Percentiles rank a stretch among this genome's conserved stretches.
phyloP scores from a whole-genome alignment of 345 rosid species.

The Salix exigua region DNA sequence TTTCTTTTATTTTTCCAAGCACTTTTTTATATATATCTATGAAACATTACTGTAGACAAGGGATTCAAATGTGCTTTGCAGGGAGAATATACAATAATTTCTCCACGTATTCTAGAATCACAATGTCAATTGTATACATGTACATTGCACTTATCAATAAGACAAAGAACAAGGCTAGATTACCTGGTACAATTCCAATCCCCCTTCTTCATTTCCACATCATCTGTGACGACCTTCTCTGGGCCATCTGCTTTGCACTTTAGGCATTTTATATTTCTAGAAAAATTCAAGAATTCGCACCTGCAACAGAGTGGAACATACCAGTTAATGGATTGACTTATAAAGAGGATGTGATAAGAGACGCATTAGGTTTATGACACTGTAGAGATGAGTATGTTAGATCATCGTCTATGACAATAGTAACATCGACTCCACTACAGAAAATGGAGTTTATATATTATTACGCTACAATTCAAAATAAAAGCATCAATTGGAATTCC shows the following conservation, averaged over 20 bases:
- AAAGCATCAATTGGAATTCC: not conserved
- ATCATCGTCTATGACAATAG: not conserved
- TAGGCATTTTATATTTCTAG: slow-evolving; percentile 54
- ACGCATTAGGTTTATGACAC: not conserved
- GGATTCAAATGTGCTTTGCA: not conserved
- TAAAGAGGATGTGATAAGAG: not conserved
- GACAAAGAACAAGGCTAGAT: slow-evolving; percentile 10
- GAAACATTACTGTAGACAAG: not conserved
- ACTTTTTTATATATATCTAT: not conserved
- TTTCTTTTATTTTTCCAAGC: not conserved
- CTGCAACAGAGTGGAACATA: slow-evolving; percentile 29
- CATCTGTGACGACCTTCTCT: slow-evolving; percentile 25
- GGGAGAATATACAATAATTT: not conserved
- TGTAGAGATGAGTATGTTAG: not conserved
- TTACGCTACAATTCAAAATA: not conserved
- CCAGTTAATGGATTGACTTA: not conserved
- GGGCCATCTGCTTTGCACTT: slow-evolving; percentile 71
- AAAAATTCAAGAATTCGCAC: slow-evolving; percentile 63
- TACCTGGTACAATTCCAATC: slow-evolving; percentile 79
- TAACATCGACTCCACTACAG: not conserved
- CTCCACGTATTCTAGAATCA: not conserved
- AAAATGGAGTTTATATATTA: not conserved
- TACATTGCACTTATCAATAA: not conserved
- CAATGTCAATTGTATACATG: not conserved
- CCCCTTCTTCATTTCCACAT: slow-evolving; percentile 64